Evolutionary conservation across 2,329 filamentous ascomycete genomes (phyloP).

Genomic region (Fusarium sp.): DNA sequence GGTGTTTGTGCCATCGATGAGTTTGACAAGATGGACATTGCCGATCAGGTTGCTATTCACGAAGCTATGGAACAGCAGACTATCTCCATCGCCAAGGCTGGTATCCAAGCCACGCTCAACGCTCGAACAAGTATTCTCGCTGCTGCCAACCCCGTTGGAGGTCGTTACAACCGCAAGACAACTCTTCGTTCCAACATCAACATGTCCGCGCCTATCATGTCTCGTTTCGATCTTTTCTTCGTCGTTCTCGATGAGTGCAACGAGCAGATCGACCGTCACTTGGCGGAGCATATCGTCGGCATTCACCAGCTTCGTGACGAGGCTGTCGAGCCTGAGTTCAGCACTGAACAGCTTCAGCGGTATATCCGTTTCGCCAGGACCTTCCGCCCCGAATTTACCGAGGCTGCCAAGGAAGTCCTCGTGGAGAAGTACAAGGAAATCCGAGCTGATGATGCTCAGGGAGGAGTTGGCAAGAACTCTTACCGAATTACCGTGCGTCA

Average conservation of each 20-base stretch:
- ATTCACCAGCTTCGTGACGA: conserved; percentile 94
- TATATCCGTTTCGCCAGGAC: conserved; percentile 97
- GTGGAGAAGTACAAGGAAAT: conserved; percentile 97
- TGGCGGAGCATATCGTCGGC: conserved; percentile 93
- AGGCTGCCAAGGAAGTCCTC: conserved; percentile 84
- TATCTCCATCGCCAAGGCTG: conserved; percentile 97
- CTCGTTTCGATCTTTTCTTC: conserved; percentile 98
- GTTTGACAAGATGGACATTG: conserved; percentile 99
- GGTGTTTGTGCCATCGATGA: conserved; percentile 99
- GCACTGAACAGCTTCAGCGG: conserved; percentile 93
- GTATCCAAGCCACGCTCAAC: conserved; percentile 97
- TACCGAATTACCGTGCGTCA: conserved; percentile 98
- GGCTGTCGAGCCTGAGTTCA: conserved; percentile 91
- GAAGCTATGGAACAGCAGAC: conserved; percentile 99
- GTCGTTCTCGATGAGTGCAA: conserved; percentile 98
- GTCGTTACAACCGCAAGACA: conserved; percentile 96
- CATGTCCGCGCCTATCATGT: conserved; percentile 99
- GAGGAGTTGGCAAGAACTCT: conserved; percentile 91
- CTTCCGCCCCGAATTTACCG: conserved; percentile 91
- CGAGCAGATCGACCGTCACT: conserved; percentile 86
- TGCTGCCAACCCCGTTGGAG: conserved; percentile 94
- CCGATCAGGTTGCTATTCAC: conserved; percentile 97
- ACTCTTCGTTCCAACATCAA: conserved; percentile 96
- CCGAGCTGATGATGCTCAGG: conserved; percentile 90
- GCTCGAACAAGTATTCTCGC: conserved; percentile 95